A percentile compares a stretch with the other conserved stretches of the same genome.
phyloP scores from a whole-genome alignment of 495 filamentous ascomycete species.

The Aspergillus sclerotiicarbonarius region DNA sequence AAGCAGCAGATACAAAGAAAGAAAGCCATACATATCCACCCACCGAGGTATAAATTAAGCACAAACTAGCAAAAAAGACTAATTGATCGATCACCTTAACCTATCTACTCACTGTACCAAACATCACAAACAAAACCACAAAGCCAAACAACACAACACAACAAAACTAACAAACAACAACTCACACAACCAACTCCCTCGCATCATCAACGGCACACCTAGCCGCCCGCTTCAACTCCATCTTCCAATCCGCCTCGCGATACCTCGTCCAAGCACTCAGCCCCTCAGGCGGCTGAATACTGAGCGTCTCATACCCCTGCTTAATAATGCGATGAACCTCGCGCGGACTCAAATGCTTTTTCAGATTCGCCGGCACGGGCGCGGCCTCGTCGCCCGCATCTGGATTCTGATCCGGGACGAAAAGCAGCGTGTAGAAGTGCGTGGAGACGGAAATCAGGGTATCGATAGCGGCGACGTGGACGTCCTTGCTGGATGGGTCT shows the following conservation, averaged over 20 bases:
- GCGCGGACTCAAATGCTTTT: slow-evolving; percentile 69
- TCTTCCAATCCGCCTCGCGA: slow-evolving; percentile 66
- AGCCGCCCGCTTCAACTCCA: slow-evolving; percentile 80
- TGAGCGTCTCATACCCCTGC: slow-evolving; percentile 91
- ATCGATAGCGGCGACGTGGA: slow-evolving; percentile 61
- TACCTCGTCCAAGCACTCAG: slow-evolving; percentile 71
- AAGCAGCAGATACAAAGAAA: too few species aligned
- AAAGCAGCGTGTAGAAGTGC: slow-evolving; percentile 83
- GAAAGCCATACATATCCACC: background rate
- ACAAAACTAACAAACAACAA: slow-evolving; percentile 3
- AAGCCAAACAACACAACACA: background rate
- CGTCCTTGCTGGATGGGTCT: slow-evolving; percentile 20
- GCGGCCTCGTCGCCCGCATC: slow-evolving; percentile 30
- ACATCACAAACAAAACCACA: background rate
- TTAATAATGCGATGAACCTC: slow-evolving; percentile 92
- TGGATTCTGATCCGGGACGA: slow-evolving; percentile 52
- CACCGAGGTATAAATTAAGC: background rate
- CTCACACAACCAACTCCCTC: slow-evolving; percentile 37
- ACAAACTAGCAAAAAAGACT: background rate
- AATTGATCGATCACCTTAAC: too few species aligned
- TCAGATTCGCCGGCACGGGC: slow-evolving; percentile 35
- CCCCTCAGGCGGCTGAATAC: slow-evolving; percentile 79
- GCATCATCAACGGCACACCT: slow-evolving; percentile 63
- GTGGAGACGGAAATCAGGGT: slow-evolving; percentile 79
- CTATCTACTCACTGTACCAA: background rate